phyloP scores from a whole-genome alignment of 345 rosid genomes.

The Cardamine chenopodiifolia region DNA sequence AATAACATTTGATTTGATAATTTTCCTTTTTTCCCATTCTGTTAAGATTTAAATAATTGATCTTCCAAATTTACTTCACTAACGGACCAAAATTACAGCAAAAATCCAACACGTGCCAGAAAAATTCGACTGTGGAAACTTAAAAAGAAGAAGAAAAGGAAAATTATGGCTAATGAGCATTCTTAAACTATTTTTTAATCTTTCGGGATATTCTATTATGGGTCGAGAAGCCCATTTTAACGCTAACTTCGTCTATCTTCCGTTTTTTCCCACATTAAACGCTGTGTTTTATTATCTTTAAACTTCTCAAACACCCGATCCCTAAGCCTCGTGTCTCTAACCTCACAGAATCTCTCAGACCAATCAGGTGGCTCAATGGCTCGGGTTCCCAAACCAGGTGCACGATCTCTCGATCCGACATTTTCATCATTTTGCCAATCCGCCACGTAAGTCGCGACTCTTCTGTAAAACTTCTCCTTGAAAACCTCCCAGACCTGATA shows the following conservation, averaged over 20 bases:
- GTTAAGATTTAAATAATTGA: neutral
- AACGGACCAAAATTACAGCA: neutral
- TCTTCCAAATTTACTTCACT: conserved; percentile 1
- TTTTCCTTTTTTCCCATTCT: neutral
- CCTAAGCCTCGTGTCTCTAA: conserved; percentile 67
- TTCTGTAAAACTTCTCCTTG: conserved; percentile 78
- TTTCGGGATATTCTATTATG: conserved; percentile 20
- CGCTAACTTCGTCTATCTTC: neutral
- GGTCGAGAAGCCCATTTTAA: neutral
- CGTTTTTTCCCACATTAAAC: conserved; percentile 60
- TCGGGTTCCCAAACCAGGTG: conserved; percentile 81
- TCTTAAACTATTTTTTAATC: neutral
- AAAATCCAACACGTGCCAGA: neutral
- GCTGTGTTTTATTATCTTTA: conserved; percentile 40
- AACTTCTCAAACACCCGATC: conserved; percentile 54
- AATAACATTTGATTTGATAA: neutral
- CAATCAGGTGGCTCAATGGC: conserved; percentile 82
- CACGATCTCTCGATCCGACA: conserved; percentile 80
- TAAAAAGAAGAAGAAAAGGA: too few species aligned
- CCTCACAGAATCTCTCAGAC: conserved; percentile 75
- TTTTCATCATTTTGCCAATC: conserved; percentile 83
- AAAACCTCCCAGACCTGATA: conserved; percentile 94
- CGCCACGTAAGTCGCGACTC: conserved; percentile 88
- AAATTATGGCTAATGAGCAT: neutral
- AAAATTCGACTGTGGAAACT: too few species aligned